Evolutionary conservation across 805 yeast genomes (phyloP).

Genomic region (Jamesozyma lodderae): DNA sequence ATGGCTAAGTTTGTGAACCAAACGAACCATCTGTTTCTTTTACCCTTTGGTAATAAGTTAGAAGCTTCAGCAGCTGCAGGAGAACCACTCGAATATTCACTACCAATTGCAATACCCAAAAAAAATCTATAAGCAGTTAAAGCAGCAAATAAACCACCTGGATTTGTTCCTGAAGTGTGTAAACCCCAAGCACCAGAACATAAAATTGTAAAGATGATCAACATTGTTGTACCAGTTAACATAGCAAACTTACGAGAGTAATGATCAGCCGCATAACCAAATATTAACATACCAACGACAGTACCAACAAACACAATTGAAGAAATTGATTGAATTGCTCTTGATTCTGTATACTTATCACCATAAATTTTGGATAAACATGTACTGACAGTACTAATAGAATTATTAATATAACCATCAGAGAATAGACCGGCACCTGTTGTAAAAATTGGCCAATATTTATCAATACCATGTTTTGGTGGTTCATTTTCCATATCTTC

Average conservation of each 20-base stretch:
- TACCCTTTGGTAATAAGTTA: slow-evolving; percentile 65
- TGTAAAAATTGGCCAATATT: slow-evolving; percentile 61
- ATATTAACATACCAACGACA: slow-evolving; percentile 72
- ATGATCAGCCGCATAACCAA: slow-evolving; percentile 76
- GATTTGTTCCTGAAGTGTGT: slow-evolving; percentile 41
- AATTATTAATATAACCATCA: slow-evolving; percentile 87
- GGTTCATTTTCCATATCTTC: not conserved
- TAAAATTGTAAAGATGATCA: slow-evolving; percentile 69
- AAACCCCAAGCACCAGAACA: slow-evolving; percentile 86
- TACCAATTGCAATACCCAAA: slow-evolving; percentile 87
- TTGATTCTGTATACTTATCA: slow-evolving; percentile 46
- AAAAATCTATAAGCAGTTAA: slow-evolving; percentile 78
- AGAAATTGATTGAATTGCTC: slow-evolving; percentile 70
- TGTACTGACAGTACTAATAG: slow-evolving; percentile 68
- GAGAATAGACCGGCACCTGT: slow-evolving; percentile 91
- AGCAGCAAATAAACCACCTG: slow-evolving; percentile 67
- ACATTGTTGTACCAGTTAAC: slow-evolving; percentile 65
- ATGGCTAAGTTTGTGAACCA: slow-evolving; percentile 87
- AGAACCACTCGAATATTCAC: slow-evolving; percentile 90
- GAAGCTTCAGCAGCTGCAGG: slow-evolving; percentile 92
- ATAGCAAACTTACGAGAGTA: slow-evolving; percentile 76
- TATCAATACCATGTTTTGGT: slow-evolving; percentile 8
- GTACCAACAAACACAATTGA: slow-evolving; percentile 90
- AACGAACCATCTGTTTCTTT: slow-evolving; percentile 79
- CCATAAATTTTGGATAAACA: slow-evolving; percentile 64